Conservation (phyloP, 257 asterid species). For the Salvia miltiorrhiza region DNA sequence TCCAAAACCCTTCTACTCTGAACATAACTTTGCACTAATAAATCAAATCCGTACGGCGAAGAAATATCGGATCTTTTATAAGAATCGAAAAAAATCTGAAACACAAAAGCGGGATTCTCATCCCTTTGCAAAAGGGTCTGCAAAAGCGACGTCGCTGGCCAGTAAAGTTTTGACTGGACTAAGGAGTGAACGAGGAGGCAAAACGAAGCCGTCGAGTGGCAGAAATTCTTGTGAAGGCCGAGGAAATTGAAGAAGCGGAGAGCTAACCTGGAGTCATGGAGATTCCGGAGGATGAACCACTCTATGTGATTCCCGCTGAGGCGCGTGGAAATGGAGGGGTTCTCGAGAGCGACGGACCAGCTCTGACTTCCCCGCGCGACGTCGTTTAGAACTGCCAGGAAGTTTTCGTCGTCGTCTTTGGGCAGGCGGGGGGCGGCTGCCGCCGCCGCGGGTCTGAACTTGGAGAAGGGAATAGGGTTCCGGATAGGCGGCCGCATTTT, state of each 20-base stretch:
- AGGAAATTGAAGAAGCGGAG: constrained; percentile 91
- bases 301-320: constrained; percentile 62
- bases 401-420: constrained; percentile 51
- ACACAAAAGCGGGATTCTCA: constrained; percentile 42
- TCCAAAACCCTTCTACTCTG: constrained; percentile 57
- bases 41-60: constrained; percentile 69
- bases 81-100: constrained; percentile 43
- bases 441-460: constrained; percentile 15
- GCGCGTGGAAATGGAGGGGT: constrained; percentile 42
- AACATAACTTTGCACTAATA: constrained; percentile 64
- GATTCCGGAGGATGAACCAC: constrained; percentile 49
- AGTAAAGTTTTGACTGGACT: constrained; percentile 66
- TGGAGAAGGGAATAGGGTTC: constrained; percentile 21
- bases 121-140: constrained; percentile 69
- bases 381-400: constrained; percentile 50
- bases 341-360: constrained; percentile 55
- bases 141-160: constrained; percentile 90
- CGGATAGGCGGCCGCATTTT: constrained; percentile 31
- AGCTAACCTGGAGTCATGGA: constrained; percentile 67
- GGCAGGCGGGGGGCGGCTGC: constrained; percentile 27
- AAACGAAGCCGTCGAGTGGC: constrained; percentile 75
- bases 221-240: constrained; percentile 74
- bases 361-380: constrained; percentile 63
- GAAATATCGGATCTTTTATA: constrained; percentile 41
- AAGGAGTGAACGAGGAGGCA: constrained; percentile 75